Base-by-base conservation (phyloP, 768 basidiomycete genomes). In the Asterophora parasitica region DNA sequence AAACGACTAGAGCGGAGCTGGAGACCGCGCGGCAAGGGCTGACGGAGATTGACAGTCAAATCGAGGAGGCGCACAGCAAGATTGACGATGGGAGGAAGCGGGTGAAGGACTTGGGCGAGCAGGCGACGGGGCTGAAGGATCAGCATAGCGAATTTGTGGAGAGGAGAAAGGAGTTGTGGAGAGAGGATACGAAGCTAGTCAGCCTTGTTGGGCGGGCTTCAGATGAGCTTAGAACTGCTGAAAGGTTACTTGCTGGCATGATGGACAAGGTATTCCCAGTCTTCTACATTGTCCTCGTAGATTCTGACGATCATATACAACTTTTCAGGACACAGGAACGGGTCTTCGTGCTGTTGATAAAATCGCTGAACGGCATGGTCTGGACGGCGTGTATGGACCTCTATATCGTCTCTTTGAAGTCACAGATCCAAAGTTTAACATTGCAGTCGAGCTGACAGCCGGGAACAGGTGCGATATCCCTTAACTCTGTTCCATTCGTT, bases 351-450 rank as follows among this genome's bases (percentile, higher is more conserved):
- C 95, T 11, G 85, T 97, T 2, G 85, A 92, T 52, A 79, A 76
- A 38, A 94, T 97, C 51, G 83, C 87, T 0, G 82, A 88, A 51
- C 74, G 87, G 15, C 75, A 88, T 47, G 75, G 75, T 7, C 68
- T 96, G 4, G 74, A 79, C 8, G 93, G 94, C 2, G 94, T 97
- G 7, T 90, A 93, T 58, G 96, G 96, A 0, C 93, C 96, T 0
- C 67, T 99, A 6, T 99, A 97, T 62, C 85, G 90, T 43, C 80
- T 98, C 3, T 95, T 96, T 60, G 89, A 94, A 55, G 83, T 95
- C 49, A 78, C 83, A 0, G 94, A 97, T 56, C 67, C 78, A 34
- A 90, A 84, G 55, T 98, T 90, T 70, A 93, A 90, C 62, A 92
- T 81, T 3, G 91, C 96, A 1, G 80, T 97, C 4, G 96, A 99